Evolutionary conservation across 2,329 filamentous ascomycete species (phyloP).

Genomic region (Penicillium decumbens): DNA sequence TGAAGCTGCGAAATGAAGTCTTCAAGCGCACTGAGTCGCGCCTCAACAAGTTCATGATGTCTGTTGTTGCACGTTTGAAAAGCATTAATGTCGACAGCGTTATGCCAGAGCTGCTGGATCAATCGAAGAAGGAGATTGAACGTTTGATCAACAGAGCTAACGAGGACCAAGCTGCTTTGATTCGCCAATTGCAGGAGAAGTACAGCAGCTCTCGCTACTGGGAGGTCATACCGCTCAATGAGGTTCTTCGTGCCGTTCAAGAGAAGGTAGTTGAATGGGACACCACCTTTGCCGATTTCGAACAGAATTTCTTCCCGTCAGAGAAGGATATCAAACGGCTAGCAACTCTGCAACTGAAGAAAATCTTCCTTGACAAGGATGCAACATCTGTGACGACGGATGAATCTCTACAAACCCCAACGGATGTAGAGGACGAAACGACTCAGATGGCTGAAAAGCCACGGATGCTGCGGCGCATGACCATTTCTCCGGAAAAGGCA

Average conservation of each 20-base stretch:
- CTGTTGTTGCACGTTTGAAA: slow-evolving; percentile 75
- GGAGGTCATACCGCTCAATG: slow-evolving; percentile 90
- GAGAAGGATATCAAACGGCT: slow-evolving; percentile 94
- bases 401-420: slow-evolving; percentile 51
- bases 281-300: slow-evolving; percentile 80
- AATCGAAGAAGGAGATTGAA: slow-evolving; percentile 78
- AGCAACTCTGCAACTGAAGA: slow-evolving; percentile 86
- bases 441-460: slow-evolving; percentile 30
- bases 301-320: slow-evolving; percentile 83
- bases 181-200: slow-evolving; percentile 75
- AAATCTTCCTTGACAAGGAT: slow-evolving; percentile 83
- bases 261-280: slow-evolving; percentile 95
- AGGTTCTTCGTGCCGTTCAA: slow-evolving; percentile 81
- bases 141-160: slow-evolving; percentile 70
- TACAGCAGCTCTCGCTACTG: slow-evolving; percentile 96
- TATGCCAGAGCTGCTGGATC: slow-evolving; percentile 76
- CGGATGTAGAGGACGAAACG: slow-evolving; percentile 31
- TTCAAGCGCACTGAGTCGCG: slow-evolving; percentile 76
- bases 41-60: slow-evolving; percentile 79
- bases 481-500: slow-evolving; percentile 58
- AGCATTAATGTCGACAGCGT: slow-evolving; percentile 90
- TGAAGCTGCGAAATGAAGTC: slow-evolving; percentile 88
- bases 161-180: slow-evolving; percentile 71
- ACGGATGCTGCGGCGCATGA: slow-evolving; percentile 38
- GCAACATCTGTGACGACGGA: slow-evolving; percentile 72